Conservation (phyloP, 352 stramenopile genomes). For the Phytophthora sansomeana region DNA sequence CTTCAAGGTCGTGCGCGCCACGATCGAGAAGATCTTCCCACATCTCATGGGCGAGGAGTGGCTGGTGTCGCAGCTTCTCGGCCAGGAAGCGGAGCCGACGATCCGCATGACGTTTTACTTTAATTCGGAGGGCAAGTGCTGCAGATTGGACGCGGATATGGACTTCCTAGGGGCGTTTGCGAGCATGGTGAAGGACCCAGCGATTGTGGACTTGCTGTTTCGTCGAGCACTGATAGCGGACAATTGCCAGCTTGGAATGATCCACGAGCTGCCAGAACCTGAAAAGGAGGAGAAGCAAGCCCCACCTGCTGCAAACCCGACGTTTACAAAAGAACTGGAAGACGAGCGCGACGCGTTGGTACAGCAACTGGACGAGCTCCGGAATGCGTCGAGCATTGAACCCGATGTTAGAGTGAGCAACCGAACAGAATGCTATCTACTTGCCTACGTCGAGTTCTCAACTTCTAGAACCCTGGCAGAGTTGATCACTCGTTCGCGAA, state of each 20-base stretch:
- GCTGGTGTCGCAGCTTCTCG: slow-evolving; percentile 48
- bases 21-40: slow-evolving; percentile 51
- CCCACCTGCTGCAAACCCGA: background rate
- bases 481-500: too few species aligned
- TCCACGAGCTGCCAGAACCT: slow-evolving; percentile 2
- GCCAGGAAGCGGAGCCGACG: background rate
- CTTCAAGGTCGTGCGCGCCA: slow-evolving; percentile 53
- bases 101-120: background rate
- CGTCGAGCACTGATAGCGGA: slow-evolving; percentile 29
- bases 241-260: slow-evolving; percentile 36
- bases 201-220: slow-evolving; percentile 35
- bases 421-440: too few species aligned
- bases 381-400: too few species aligned
- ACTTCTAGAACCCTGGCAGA: too few species aligned
- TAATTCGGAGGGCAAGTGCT: background rate
- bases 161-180: slow-evolving; percentile 45
- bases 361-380: too few species aligned
- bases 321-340: too few species aligned
- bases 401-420: too few species aligned
- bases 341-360: too few species aligned
- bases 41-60: slow-evolving; percentile 48
- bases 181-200: slow-evolving; percentile 30
- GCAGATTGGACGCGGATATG: slow-evolving; percentile 16
- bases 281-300: background rate
- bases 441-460: too few species aligned